Evolutionary conservation across 2,329 filamentous ascomycete species (phyloP).

Genomic region (Chrysoporthe cubensis): DNA sequence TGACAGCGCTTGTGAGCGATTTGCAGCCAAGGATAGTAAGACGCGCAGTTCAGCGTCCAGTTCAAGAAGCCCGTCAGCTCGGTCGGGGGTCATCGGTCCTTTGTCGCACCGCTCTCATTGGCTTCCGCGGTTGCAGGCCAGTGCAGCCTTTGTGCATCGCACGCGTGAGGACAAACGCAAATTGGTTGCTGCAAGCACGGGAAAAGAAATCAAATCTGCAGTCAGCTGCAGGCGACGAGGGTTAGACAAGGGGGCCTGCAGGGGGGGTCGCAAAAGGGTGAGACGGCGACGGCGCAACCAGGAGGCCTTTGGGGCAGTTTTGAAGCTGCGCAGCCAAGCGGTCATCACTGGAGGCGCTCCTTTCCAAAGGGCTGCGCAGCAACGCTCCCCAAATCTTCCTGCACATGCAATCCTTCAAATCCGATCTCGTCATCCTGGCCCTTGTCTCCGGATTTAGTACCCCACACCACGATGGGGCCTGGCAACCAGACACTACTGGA

Average conservation of each 20-base stretch:
- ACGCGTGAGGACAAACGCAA: conserved; percentile 12
- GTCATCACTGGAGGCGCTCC: conserved; percentile 1
- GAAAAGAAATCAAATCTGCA: conserved; percentile 12
- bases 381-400: background rate
- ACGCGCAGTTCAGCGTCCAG: background rate
- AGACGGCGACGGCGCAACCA: conserved; percentile 23
- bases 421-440: conserved; percentile 4
- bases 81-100: conserved; percentile 14
- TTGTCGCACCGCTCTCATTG: conserved; percentile 18
- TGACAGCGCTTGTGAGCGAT: conserved; percentile 6
- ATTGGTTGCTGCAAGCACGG: conserved; percentile 18
- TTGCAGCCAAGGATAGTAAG: background rate
- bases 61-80: conserved; percentile 10
- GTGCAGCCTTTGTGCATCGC: background rate
- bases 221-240: conserved; percentile 23
- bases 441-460: conserved; percentile 15
- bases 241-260: background rate
- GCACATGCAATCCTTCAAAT: conserved; percentile 12
- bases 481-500: background rate
- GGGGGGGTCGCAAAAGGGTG: conserved; percentile 23
- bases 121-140: conserved; percentile 9
- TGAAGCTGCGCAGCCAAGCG: conserved; percentile 15
- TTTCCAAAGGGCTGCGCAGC: background rate
- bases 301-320: conserved; percentile 19
- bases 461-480: background rate